A percentile compares a stretch with the other conserved stretches of the same genome.
These are phyloP conservation scores for Actinidia arguta DNA, from an alignment of 179 eudicot genomes.

Conservation along the genomic window DNA sequence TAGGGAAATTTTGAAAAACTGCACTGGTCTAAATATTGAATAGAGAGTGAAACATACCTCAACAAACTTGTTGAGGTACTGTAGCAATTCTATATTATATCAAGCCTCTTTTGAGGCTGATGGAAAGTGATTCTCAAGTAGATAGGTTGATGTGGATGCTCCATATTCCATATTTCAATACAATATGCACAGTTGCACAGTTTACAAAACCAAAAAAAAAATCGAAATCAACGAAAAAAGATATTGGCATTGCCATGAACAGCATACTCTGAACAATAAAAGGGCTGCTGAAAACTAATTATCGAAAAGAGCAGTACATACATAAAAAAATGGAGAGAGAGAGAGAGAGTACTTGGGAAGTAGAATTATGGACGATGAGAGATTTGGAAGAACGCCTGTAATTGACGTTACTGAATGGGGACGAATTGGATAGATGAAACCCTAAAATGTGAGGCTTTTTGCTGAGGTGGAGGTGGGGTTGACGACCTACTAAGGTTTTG, in stretches of 20 bases:
- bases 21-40: too few species aligned
- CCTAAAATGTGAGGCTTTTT: neutral
- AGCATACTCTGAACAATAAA: neutral
- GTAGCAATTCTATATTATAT: too few species aligned
- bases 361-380: neutral
- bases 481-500: conserved; percentile 11
- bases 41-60: too few species aligned
- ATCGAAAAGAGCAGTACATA: neutral
- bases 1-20: too few species aligned
- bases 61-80: too few species aligned
- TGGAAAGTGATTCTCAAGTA: too few species aligned
- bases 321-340: neutral
- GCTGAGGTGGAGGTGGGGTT: conserved; percentile 1
- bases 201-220: neutral
- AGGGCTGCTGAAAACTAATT: neutral
- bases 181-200: neutral
- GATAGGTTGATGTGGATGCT: too few species aligned
- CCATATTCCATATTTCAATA: neutral
- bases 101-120: too few species aligned
- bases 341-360: conserved; percentile 20
- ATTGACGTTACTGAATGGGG: neutral
- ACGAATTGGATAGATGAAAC: neutral
- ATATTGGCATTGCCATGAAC: neutral
- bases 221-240: neutral
- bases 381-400: neutral